Evolutionary conservation across 2,329 filamentous ascomycete genomes (phyloP).

Genomic region (Cytospora schulzeri): DNA sequence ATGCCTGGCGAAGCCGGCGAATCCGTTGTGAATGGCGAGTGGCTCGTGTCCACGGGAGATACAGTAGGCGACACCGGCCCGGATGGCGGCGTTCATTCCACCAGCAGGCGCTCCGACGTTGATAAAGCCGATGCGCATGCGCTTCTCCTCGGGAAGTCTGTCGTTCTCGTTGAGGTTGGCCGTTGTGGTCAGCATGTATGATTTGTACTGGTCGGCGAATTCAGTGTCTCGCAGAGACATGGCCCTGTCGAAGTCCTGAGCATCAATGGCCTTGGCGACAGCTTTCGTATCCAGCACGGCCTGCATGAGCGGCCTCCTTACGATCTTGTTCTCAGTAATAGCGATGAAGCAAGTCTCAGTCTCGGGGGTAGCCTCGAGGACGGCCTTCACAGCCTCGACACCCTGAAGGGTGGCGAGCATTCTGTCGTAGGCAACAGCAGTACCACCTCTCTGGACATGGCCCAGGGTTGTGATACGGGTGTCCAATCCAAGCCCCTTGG

Average conservation of each 20-base stretch:
- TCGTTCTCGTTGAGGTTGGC: conserved; percentile 70
- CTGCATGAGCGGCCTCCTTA: conserved; percentile 83
- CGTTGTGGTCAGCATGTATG: conserved; percentile 88
- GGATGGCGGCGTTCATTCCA: conserved; percentile 96
- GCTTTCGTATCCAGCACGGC: conserved; percentile 85
- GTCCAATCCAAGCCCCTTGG: conserved; percentile 77
- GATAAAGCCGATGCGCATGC: conserved; percentile 92
- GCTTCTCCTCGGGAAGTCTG: conserved; percentile 71
- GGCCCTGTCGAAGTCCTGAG: conserved; percentile 82
- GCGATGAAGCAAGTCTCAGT: conserved; percentile 94
- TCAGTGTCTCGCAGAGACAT: conserved; percentile 90
- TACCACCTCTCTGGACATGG: conserved; percentile 94
- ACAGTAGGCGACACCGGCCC: conserved; percentile 92
- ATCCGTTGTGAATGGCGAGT: conserved; percentile 93
- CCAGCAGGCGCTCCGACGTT: conserved; percentile 95
- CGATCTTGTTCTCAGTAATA: conserved; percentile 97
- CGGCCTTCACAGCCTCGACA: conserved; percentile 89
- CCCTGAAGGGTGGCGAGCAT: conserved; percentile 92
- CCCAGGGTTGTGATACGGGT: conserved; percentile 93
- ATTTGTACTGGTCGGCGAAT: conserved; percentile 88
- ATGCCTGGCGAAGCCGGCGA: conserved; percentile 89
- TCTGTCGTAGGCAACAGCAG: conserved; percentile 90
- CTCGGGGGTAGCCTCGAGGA: conserved; percentile 84
- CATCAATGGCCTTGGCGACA: conserved; percentile 78
- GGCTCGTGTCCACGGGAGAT: conserved; percentile 89